Percentiles rank a stretch among this genome's conserved stretches.
Conservation (phyloP, 495 filamentous ascomycete species). For the Usnea hakonensis region DNA sequence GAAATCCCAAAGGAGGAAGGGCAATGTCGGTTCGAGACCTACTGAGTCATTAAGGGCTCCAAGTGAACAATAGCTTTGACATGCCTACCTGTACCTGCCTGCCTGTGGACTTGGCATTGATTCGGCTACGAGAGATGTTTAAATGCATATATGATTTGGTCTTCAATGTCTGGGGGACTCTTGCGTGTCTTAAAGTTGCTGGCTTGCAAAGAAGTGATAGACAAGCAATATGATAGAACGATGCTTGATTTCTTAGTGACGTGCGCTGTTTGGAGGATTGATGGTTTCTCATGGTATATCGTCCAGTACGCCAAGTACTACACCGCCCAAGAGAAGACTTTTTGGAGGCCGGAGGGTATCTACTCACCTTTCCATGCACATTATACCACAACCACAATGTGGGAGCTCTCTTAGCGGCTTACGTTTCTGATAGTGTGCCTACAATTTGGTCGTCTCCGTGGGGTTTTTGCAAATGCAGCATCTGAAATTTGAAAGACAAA, state of each 20-base stretch:
- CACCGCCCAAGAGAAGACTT: background rate
- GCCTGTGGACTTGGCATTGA: background rate
- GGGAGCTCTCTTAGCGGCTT: background rate
- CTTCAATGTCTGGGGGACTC: background rate
- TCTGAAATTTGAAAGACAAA: background rate
- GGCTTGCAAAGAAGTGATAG: conserved; percentile 3
- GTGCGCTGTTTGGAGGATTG: background rate
- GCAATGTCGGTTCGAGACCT: conserved; percentile 79
- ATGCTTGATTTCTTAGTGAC: background rate
- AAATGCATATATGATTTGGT: background rate
- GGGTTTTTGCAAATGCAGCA: background rate
- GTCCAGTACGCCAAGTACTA: background rate
- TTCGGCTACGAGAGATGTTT: background rate
- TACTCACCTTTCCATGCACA: background rate
- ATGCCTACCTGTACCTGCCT: background rate
- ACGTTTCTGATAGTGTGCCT: background rate
- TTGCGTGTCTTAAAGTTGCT: background rate
- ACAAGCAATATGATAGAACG: conserved; percentile 4
- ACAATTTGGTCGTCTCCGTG: background rate
- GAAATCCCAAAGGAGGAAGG: conserved; percentile 28
- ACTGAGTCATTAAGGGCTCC: conserved; percentile 36
- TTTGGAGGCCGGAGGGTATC: background rate
- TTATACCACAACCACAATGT: background rate
- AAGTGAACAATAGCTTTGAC: background rate
- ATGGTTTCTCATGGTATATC: background rate